Evolutionary conservation across 2,329 filamentous ascomycete genomes (phyloP), one percentile per base, ranked within the genome.

Genomic region (Aspergillus candidus): DNA sequence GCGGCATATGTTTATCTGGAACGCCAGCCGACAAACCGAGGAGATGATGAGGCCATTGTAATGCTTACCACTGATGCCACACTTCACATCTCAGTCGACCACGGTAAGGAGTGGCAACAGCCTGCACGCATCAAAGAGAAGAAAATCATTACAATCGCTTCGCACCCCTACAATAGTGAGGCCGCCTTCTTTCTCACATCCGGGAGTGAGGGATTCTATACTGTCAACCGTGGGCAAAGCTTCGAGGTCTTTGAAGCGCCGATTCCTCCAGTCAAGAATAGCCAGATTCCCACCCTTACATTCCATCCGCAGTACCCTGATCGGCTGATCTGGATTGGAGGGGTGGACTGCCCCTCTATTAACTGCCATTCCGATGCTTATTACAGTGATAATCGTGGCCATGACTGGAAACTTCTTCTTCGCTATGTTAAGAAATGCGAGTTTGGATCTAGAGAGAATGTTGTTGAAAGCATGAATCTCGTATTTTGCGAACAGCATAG

Each of bases 281-380:
- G 22, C 11, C 17, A 59, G 5, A 55, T 73, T 4, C 76, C 79
- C 13, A 75, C 89, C 34, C 65, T 87, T 54, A 74, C 76, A 31
- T 98, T 98, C 70, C 93, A 98, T 58, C 86, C 89, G 1, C 80
- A 84, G 54, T 79, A 85, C 57, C 85, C 84, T 61, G 86, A 95
- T 58, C 96, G 89, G 88, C 74, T 97, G 35, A 86, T 98, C 49
- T 97, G 90, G 89, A 80, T 85, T 38, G 91, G 90, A 32, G 71
- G 71, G 8, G 71, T 81, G 51, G 78, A 84, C 49, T 94, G 88
- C 61, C 78, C 82, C 3, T 73, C 72, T 10, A 69, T 66, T 12
- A 68, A 78, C 30, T 96, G 90, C 63, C 83, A 86, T 56, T 74
- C 74, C 1, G 80, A 86, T 49, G 88, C 90, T 2, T 88, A 86